Evolutionary conservation across 345 rosid species (phyloP), one percentile per base, ranked within the genome.

Genomic region (Populus ilicifolia): DNA sequence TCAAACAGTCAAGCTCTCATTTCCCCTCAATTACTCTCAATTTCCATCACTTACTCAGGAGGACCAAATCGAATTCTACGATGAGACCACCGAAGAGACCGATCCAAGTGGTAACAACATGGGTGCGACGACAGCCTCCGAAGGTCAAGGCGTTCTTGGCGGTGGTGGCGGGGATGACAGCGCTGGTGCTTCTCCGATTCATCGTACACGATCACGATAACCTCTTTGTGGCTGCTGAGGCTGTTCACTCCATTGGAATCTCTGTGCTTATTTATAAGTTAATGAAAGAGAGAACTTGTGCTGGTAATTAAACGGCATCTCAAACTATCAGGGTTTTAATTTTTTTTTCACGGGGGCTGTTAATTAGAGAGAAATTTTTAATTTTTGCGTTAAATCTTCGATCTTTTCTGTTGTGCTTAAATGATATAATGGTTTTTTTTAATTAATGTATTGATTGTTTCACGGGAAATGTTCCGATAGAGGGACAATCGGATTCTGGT

Each of bases 191-290:
- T 18, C 98, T 96, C 82, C 88, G 99, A 71, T 92, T 83, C 92
- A 89, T 96, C 73, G 99, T 96, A 20, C 90, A 92, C 83, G 99
- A 96, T 73, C 99, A 96, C 78, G 99, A 96, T 78, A 96, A 94
- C 79, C 99, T 96, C 82, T 96, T 96, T 78, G 97, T 94, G 16
- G 99, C 99, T 43, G 95, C 99, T 7, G 98, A 96, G 90, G 97
- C 97, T 30, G 97, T 94, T 20, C 99, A 96, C 84, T 94, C 98
- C 41, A 84, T 96, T 20, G 99, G 99, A 77, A 96, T 96, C 86
- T 84, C 87, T 69, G 97, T 96, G 70, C 96, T 96, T 46, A 96
- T 94, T 35, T 96, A 96, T 84, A 96, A 96, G 85, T 93, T 96
- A 80, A 94, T 82, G 85, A 94, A 92, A 85, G 99, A 96, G 86